Evolutionary conservation across 352 stramenopile species (phyloP).

Genomic region (Pythium biforme): DNA sequence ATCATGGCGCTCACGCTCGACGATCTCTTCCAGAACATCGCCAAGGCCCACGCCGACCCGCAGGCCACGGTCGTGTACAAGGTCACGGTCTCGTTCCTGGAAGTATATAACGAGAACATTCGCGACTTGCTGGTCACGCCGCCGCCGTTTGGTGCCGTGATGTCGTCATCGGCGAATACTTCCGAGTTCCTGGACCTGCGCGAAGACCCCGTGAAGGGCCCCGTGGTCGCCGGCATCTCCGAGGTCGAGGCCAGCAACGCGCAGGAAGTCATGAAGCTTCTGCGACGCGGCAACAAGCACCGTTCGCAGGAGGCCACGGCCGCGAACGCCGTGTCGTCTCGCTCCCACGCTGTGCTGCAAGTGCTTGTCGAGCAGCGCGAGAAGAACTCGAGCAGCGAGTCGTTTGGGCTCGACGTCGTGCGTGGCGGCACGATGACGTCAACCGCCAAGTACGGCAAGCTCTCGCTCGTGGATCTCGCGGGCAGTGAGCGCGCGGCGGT

Average conservation of each 20-base stretch:
- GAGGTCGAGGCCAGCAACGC: slow-evolving; percentile 81
- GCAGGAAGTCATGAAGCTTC: slow-evolving; percentile 83
- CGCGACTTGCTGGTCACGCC: slow-evolving; percentile 70
- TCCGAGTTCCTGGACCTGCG: slow-evolving; percentile 71
- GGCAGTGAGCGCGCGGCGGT: slow-evolving; percentile 89
- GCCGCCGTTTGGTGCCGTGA: slow-evolving; percentile 9
- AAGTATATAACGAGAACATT: slow-evolving; percentile 95
- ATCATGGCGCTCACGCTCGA: slow-evolving; percentile 89
- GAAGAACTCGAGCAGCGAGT: slow-evolving; percentile 28
- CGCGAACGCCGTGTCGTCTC: slow-evolving; percentile 86
- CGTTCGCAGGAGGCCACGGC: slow-evolving; percentile 87
- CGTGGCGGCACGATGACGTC: slow-evolving; percentile 24
- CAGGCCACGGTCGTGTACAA: slow-evolving; percentile 45
- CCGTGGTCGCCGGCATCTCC: slow-evolving; percentile 82
- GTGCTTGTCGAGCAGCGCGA: slow-evolving; percentile 78
- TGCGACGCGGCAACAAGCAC: slow-evolving; percentile 84
- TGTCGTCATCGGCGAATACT: background rate
- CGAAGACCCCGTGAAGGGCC: slow-evolving; percentile 84
- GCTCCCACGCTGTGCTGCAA: slow-evolving; percentile 89
- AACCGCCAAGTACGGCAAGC: slow-evolving; percentile 80
- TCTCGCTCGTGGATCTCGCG: slow-evolving; percentile 90
- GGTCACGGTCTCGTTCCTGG: slow-evolving; percentile 86
- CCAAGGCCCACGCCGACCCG: slow-evolving; percentile 33
- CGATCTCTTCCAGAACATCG: slow-evolving; percentile 80
- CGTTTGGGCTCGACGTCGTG: slow-evolving; percentile 16